Percentiles rank a stretch among this genome's conserved stretches.
Conservation (phyloP, 2,329 filamentous ascomycete genomes). For the Claviceps citrina region DNA sequence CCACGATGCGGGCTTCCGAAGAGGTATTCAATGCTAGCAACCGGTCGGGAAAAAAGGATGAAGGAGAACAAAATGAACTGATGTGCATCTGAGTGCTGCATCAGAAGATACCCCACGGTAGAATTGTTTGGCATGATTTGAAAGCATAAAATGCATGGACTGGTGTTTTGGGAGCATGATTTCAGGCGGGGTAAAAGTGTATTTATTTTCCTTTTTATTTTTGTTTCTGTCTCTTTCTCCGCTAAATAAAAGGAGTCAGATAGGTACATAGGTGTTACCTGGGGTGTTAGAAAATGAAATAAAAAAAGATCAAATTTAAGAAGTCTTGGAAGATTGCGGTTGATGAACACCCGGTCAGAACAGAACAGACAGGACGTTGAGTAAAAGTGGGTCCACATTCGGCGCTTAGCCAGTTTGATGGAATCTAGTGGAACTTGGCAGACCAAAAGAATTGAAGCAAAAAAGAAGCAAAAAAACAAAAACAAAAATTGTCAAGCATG, state of each 20-base stretch:
- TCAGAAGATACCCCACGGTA: conserved; percentile 2
- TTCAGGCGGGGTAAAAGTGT: conserved; percentile 11
- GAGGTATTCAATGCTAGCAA: not conserved
- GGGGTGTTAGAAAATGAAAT: not conserved
- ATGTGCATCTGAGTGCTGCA: not conserved
- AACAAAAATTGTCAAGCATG: not conserved
- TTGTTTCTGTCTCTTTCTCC: conserved; percentile 6
- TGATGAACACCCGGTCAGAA: too few species aligned
- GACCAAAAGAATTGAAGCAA: not conserved
- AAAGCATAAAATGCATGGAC: conserved; percentile 3
- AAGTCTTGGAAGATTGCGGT: not conserved
- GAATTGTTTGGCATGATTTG: not conserved
- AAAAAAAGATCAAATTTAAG: not conserved
- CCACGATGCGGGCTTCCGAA: conserved; percentile 5
- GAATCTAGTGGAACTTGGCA: not conserved
- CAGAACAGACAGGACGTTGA: not conserved
- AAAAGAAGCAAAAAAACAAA: too few species aligned
- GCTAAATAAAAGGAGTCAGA: conserved; percentile 9
- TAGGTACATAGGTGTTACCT: conserved; percentile 8
- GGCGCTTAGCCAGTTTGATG: not conserved
- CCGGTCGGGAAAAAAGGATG: conserved; percentile 1
- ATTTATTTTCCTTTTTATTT: conserved; percentile 6
- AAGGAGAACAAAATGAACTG: not conserved
- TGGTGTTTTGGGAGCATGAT: conserved; percentile 1
- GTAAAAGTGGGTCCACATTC: not conserved